Conservation (phyloP, 78 protist species). For the Capsaspora owczarzaki region DNA sequence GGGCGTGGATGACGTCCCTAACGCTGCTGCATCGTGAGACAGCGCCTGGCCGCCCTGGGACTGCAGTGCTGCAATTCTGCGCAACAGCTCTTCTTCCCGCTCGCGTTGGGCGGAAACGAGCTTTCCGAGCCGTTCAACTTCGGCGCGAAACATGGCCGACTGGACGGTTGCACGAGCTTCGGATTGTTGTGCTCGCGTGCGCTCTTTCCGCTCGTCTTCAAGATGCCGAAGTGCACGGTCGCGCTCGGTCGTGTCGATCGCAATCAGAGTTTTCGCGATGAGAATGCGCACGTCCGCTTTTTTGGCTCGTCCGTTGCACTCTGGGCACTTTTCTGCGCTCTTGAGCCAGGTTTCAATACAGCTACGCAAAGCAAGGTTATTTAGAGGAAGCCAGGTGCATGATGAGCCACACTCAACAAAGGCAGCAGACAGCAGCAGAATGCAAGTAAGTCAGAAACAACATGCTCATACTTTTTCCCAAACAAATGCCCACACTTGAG, state of each 20-base stretch:
- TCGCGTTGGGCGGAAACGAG: no score
- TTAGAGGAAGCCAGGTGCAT: not conserved
- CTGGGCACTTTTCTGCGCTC: not conserved
- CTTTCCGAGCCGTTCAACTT: no score
- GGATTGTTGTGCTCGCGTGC: no score
- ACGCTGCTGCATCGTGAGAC: no score
- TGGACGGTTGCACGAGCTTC: no score
- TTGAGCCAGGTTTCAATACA: conserved; percentile 5
- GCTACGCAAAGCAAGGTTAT: not conserved
- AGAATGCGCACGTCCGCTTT: not conserved
- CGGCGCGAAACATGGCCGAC: no score
- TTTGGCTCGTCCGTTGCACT: not conserved
- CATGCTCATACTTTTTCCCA: not conserved
- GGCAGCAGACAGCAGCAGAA: not conserved
- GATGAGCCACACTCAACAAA: not conserved
- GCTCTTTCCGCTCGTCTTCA: not conserved
- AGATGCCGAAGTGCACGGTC: not conserved
- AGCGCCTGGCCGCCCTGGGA: no score
- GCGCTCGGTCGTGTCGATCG: not conserved
- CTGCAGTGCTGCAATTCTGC: no score
- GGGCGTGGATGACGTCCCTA: no score
- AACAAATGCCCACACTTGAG: conserved; percentile 3
- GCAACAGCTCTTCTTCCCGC: no score
- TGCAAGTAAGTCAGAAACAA: not conserved
- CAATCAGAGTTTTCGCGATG: not conserved